These are phyloP conservation scores for Tympanopsis confertula DNA, from an alignment of 2,329 filamentous ascomycete genomes.

Conservation along the genomic window DNA sequence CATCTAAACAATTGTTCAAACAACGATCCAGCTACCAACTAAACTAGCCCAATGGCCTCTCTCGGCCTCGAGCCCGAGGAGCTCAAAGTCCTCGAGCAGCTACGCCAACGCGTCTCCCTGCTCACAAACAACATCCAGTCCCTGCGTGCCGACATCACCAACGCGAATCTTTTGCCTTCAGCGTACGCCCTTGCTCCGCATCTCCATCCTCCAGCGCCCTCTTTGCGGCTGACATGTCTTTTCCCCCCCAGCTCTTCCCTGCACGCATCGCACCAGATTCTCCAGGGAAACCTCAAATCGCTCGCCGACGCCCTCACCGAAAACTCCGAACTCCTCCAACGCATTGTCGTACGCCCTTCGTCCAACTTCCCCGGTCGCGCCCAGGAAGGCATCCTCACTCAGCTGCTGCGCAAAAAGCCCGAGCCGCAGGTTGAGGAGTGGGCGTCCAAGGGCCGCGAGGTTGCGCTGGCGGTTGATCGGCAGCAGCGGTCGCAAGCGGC, in stretches of 20 bases:
- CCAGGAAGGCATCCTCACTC: slow-evolving; percentile 52
- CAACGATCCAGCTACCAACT: too few species aligned
- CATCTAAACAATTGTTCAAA: too few species aligned
- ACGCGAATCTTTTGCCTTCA: slow-evolving; percentile 54
- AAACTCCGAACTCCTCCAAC: slow-evolving; percentile 55
- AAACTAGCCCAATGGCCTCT: slow-evolving; percentile 26
- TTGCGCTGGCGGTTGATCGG: slow-evolving; percentile 26
- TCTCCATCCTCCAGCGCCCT: neutral
- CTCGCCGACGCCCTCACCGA: slow-evolving; percentile 54
- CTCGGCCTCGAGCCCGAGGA: slow-evolving; percentile 45
- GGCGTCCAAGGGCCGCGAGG: slow-evolving; percentile 50
- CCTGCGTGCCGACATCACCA: slow-evolving; percentile 46
- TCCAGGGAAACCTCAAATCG: slow-evolving; percentile 57
- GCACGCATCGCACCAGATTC: slow-evolving; percentile 60
- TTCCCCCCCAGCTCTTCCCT: slow-evolving; percentile 46
- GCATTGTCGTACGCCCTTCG: slow-evolving; percentile 63
- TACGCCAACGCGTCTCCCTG: slow-evolving; percentile 55
- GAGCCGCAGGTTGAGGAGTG: slow-evolving; percentile 68
- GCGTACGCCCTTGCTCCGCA: slow-evolving; percentile 34
- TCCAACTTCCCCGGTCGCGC: slow-evolving; percentile 63
- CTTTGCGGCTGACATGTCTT: slow-evolving; percentile 1
- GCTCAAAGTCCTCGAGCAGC: slow-evolving; percentile 59
- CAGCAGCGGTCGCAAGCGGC: slow-evolving; percentile 25
- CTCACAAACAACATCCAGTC: slow-evolving; percentile 58
- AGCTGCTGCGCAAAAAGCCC: slow-evolving; percentile 71